Conservation (phyloP, 2,329 filamentous ascomycete species). For the Cytospora leucostoma region DNA sequence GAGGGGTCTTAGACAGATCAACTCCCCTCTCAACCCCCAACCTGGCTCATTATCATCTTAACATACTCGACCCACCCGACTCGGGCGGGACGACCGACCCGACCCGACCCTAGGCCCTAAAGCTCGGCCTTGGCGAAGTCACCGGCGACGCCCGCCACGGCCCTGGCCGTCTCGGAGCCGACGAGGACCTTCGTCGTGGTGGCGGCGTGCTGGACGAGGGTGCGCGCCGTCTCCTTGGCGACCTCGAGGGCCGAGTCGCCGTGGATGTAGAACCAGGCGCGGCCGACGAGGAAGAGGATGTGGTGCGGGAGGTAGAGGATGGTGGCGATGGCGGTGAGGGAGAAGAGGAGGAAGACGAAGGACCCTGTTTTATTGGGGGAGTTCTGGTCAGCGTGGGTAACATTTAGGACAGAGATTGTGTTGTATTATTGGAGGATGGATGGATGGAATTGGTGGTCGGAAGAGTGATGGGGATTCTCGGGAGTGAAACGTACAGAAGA, state of each 20-base stretch:
- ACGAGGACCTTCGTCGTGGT: constrained; percentile 34
- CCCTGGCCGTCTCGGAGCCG: constrained; percentile 33
- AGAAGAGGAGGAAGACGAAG: constrained; percentile 84
- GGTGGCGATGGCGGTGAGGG: constrained; percentile 81
- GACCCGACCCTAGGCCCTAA: constrained; percentile 32
- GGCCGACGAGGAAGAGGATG: constrained; percentile 75
- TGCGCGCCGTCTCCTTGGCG: constrained; percentile 45
- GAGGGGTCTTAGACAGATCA: too few relatives aligned
- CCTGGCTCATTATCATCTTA: too few relatives aligned
- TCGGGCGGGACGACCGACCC: too few relatives aligned
- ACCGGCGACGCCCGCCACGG: constrained; percentile 36
- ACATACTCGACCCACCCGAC: too few relatives aligned
- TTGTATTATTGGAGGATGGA: too few relatives aligned
- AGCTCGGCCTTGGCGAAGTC: constrained; percentile 40
- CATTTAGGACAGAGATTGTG: neutral
- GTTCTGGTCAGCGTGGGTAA: constrained; percentile 2
- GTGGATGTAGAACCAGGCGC: constrained; percentile 92
- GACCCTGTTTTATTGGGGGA: constrained; percentile 63
- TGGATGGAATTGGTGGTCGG: too few relatives aligned
- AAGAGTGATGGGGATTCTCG: neutral
- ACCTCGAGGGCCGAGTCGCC: constrained; percentile 67
- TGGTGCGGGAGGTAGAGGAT: constrained; percentile 94
- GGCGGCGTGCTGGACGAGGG: constrained; percentile 33
- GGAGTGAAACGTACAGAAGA: constrained; percentile 74
- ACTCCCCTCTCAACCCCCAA: too few relatives aligned